Conservation (phyloP, 441 rosid species). For the Gossypium davidsonii region DNA sequence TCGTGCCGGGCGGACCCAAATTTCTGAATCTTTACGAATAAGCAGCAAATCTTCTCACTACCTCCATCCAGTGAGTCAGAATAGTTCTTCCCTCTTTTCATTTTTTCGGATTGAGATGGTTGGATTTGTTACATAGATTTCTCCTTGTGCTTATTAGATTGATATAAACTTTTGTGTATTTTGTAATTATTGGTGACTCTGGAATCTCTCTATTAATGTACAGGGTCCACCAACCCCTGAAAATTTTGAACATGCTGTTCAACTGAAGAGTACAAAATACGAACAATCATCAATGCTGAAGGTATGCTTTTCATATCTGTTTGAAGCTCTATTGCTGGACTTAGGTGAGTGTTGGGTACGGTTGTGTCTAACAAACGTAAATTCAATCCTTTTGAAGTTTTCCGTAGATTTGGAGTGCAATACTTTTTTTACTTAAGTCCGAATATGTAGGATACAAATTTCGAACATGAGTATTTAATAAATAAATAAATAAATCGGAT, state of each 20-base stretch:
- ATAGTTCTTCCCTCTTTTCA: slow-evolving; percentile 14
- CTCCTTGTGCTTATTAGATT: not conserved
- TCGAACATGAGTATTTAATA: not conserved
- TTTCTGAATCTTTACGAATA: slow-evolving; percentile 60
- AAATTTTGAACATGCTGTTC: slow-evolving; percentile 50
- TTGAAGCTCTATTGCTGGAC: not conserved
- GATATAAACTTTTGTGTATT: not conserved
- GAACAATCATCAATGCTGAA: slow-evolving; percentile 46
- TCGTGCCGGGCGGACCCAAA: slow-evolving; percentile 43
- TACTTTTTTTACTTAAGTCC: not conserved
- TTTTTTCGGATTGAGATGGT: not conserved
- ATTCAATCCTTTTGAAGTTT: not conserved
- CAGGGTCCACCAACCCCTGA: slow-evolving; percentile 90
- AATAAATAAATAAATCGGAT: not conserved
- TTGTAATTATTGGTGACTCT: not conserved
- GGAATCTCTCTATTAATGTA: not conserved
- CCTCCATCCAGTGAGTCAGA: slow-evolving; percentile 51
- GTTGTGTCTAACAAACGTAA: not conserved
- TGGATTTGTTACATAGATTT: not conserved
- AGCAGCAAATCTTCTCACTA: slow-evolving; percentile 65
- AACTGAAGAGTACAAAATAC: slow-evolving; percentile 42
- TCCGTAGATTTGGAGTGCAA: not conserved
- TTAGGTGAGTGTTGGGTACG: not conserved
- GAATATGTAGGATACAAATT: not conserved
- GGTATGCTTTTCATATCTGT: slow-evolving; percentile 29